phyloP scores from a whole-genome alignment of 2,329 filamentous ascomycete species.

The Magnaporthiopsis rhizophila region DNA sequence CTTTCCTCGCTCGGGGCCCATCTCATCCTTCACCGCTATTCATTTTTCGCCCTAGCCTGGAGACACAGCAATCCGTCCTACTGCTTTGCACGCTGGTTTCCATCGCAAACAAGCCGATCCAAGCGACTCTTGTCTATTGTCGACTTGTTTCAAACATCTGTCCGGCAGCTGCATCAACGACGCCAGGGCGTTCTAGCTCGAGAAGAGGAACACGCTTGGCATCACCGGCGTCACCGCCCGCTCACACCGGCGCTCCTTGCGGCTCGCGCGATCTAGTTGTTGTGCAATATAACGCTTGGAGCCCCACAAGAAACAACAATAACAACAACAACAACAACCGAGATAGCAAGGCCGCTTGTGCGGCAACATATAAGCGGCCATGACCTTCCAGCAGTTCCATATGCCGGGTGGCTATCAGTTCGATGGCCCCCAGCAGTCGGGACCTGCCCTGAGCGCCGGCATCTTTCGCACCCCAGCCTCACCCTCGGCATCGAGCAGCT shows the following conservation, averaged over 20 bases:
- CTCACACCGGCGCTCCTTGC: background rate
- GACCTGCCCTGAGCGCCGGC: constrained; percentile 21
- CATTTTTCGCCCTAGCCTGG: background rate
- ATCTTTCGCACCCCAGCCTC: constrained; percentile 25
- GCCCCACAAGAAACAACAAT: background rate
- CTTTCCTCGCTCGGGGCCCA: background rate
- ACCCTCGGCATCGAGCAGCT: constrained; percentile 18
- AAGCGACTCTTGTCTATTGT: background rate
- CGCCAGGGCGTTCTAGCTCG: background rate
- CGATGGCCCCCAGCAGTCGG: constrained; percentile 15
- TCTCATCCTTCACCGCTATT: background rate
- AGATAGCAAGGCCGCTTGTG: background rate
- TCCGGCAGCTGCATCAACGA: too few species aligned
- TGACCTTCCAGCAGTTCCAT: constrained; percentile 24
- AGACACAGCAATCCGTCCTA: background rate
- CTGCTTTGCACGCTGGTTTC: background rate
- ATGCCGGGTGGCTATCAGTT: constrained; percentile 24
- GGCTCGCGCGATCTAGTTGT: background rate
- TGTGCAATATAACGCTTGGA: background rate
- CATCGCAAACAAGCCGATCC: background rate
- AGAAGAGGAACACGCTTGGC: background rate
- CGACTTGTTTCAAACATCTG: background rate
- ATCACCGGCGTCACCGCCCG: background rate
- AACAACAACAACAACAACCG: background rate
- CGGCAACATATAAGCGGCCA: background rate